These are phyloP conservation scores for Apiospora arundinis DNA, from an alignment of 2,329 filamentous ascomycete species.

Conservation along the genomic window DNA sequence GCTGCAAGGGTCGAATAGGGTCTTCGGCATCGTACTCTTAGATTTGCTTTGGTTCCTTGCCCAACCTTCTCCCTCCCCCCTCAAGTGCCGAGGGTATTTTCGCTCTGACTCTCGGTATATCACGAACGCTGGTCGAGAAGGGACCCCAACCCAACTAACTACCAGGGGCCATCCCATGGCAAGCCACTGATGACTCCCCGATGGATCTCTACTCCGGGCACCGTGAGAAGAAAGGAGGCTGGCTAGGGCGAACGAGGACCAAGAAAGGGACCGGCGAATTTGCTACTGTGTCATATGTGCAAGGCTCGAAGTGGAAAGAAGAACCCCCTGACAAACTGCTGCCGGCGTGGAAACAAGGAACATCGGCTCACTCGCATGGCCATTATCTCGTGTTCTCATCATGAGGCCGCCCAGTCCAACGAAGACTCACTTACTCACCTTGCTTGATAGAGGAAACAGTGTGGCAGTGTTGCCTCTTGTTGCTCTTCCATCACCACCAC, in stretches of 20 bases:
- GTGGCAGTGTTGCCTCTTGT: neutral
- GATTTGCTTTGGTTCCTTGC: neutral
- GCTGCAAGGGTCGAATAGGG: neutral
- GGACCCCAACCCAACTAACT: neutral
- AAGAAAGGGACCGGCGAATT: neutral
- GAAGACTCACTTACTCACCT: neutral
- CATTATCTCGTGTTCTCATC: neutral
- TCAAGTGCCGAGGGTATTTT: neutral
- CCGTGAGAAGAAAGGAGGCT: neutral
- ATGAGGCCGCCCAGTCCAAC: neutral
- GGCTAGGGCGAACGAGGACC: neutral
- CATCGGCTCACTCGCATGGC: neutral
- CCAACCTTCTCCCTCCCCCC: neutral
- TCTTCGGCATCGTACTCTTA: neutral
- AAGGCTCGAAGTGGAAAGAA: conserved; percentile 7
- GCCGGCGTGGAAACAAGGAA: neutral
- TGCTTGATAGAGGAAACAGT: too few relatives aligned
- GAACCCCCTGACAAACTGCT: neutral
- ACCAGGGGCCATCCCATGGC: neutral
- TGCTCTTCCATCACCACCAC: neutral
- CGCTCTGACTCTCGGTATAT: neutral
- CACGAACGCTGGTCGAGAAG: neutral
- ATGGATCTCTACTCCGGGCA: neutral
- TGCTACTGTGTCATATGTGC: neutral
- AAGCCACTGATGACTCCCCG: neutral